Evolutionary conservation across 2,329 filamentous ascomycete species (phyloP).

Genomic region (Fusarium nelsonii): DNA sequence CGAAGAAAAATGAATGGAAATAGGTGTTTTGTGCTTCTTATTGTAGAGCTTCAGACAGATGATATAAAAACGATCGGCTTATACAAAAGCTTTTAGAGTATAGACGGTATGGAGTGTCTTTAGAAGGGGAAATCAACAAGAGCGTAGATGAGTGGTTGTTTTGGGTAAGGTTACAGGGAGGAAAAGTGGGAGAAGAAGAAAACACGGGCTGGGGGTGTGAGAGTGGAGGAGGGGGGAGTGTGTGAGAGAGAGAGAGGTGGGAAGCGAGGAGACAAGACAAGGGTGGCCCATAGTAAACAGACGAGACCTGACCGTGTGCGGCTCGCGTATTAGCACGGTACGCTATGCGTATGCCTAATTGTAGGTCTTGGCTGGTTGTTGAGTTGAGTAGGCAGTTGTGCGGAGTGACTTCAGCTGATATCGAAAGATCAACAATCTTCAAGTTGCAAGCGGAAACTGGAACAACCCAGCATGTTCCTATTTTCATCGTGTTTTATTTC

Average conservation of each 20-base stretch:
- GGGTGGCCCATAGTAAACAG: background rate
- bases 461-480: background rate
- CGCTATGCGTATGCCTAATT: background rate
- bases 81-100: constrained; percentile 5
- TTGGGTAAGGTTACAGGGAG: background rate
- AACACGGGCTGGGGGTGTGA: constrained; percentile 6
- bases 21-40: background rate
- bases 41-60: background rate
- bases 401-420: background rate
- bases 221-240: background rate
- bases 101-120: constrained; percentile 9
- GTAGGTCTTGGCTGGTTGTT: background rate
- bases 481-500: background rate
- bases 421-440: background rate
- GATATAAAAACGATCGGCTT: constrained; percentile 9
- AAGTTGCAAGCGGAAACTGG: background rate
- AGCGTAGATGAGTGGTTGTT: constrained; percentile 21
- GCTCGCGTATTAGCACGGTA: constrained; percentile 2
- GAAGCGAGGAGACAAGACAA: background rate
- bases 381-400: background rate
- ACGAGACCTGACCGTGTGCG: background rate
- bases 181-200: constrained; percentile 17
- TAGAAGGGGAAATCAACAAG: background rate
- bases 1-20: background rate
- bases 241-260: background rate